Percentiles rank a stretch among this genome's conserved stretches.
phyloP scores from a whole-genome alignment of 2,329 filamentous ascomycete species.

The Hypoxylon sp. region DNA sequence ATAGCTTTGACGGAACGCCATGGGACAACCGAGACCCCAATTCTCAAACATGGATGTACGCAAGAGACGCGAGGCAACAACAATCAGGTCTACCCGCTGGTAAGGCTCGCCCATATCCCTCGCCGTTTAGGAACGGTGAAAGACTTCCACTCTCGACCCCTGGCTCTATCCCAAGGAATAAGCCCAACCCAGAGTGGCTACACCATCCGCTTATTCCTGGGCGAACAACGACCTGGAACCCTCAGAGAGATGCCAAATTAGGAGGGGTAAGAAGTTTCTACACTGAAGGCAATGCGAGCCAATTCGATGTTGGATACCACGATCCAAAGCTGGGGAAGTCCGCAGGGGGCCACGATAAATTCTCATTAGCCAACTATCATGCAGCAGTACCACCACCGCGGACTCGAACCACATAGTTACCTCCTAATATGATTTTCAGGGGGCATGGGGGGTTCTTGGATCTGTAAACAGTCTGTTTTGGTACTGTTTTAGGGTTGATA shows the following conservation, averaged over 20 bases:
- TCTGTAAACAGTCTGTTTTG: too few relatives aligned
- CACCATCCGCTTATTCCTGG: too few relatives aligned
- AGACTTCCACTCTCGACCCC: not conserved
- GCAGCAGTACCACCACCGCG: not conserved
- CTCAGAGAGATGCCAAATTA: too few relatives aligned
- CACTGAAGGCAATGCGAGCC: too few relatives aligned
- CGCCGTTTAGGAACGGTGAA: not conserved
- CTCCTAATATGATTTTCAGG: not conserved
- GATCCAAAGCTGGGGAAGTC: not conserved
- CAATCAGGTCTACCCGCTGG: not conserved
- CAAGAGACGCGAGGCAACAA: not conserved
- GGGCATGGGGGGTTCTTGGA: too few relatives aligned
- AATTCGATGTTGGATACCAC: not conserved
- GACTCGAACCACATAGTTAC: not conserved
- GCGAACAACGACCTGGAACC: too few relatives aligned
- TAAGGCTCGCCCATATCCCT: not conserved
- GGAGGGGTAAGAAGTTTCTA: too few relatives aligned
- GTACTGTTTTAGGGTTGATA: too few relatives aligned
- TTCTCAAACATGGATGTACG: not conserved
- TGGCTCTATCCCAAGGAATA: too few relatives aligned
- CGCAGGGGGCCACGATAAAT: not conserved
- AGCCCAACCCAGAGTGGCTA: too few relatives aligned
- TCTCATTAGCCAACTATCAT: not conserved
- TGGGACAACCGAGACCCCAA: not conserved
- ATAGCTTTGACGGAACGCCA: not conserved